A percentile compares a stretch with the other conserved stretches of the same genome.
Evolutionary conservation across 1,284 basidiomycete species (phyloP).

Genomic region (Cryptococcus sp.): DNA sequence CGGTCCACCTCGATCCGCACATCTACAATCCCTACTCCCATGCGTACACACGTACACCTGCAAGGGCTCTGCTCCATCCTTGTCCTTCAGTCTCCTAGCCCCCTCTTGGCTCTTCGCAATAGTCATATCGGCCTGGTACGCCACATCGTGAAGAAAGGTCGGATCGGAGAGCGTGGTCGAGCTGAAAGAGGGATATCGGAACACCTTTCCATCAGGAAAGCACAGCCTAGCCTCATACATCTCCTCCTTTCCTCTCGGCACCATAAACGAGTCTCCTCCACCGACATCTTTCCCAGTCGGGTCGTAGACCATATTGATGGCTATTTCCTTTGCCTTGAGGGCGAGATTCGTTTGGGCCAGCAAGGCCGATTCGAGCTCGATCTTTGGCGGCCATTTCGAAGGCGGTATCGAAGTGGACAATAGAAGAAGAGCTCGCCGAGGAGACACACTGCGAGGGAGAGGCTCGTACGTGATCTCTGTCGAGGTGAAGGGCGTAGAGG

Average conservation of each 20-base stretch:
- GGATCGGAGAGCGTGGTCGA: conserved; percentile 12
- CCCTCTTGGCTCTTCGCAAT: background rate
- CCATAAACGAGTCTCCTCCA: background rate
- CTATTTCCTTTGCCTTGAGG: conserved; percentile 23
- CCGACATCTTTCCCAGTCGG: conserved; percentile 9
- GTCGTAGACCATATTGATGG: conserved; percentile 38
- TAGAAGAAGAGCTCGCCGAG: conserved; percentile 28
- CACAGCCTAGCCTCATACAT: conserved; percentile 30
- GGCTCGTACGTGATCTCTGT: conserved; percentile 2
- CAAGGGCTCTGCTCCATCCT: conserved; percentile 1
- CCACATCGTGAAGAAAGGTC: conserved; percentile 9
- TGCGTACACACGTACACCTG: conserved; percentile 68
- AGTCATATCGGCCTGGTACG: conserved; percentile 10
- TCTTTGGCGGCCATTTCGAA: conserved; percentile 31
- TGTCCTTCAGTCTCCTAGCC: too few relatives aligned
- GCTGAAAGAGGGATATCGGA: conserved; percentile 15
- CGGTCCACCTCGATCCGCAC: conserved; percentile 58
- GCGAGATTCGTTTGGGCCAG: conserved; percentile 12
- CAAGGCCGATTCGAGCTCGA: conserved; percentile 33
- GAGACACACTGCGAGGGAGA: conserved; percentile 25
- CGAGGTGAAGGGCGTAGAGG: background rate
- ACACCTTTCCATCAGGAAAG: conserved; percentile 29
- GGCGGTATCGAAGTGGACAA: conserved; percentile 35
- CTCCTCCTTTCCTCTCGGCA: conserved; percentile 9
- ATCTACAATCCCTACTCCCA: conserved; percentile 64